phyloP scores from a whole-genome alignment of 148 eudicot species.

The Vaccinium darrowii region DNA sequence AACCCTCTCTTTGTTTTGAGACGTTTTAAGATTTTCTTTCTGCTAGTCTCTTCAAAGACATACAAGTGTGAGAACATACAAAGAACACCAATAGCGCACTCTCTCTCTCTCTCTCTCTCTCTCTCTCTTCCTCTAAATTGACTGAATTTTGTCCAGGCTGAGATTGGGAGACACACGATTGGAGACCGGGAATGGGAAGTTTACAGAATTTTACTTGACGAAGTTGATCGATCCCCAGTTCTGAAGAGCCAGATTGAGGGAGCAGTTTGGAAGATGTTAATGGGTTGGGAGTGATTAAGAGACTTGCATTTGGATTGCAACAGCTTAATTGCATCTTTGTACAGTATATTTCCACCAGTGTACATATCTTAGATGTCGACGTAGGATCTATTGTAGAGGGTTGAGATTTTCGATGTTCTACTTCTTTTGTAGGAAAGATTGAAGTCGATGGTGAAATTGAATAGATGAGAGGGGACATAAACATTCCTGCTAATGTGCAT shows the following conservation, averaged over 20 bases:
- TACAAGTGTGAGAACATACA: not conserved
- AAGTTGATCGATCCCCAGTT: slow-evolving; percentile 30
- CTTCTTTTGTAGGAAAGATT: no score
- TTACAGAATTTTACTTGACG: slow-evolving; percentile 46
- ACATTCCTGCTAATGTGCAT: no score
- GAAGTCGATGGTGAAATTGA: no score
- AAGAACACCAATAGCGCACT: not conserved
- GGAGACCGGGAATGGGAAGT: slow-evolving; percentile 60
- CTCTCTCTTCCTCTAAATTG: not conserved
- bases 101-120: not conserved
- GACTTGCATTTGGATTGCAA: not conserved
- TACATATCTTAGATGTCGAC: no score
- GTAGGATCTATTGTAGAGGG: no score
- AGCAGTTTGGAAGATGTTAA: slow-evolving; percentile 51
- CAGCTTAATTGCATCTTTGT: not conserved
- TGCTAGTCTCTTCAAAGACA: no score
- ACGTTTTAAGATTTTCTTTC: no score
- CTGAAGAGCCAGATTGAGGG: slow-evolving; percentile 36
- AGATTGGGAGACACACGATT: slow-evolving; percentile 49
- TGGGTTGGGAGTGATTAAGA: slow-evolving; percentile 49
- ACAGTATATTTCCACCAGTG: not conserved
- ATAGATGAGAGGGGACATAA: no score
- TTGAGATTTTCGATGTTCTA: no score
- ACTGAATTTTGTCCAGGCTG: slow-evolving; percentile 35
- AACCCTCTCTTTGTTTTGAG: no score